Evolutionary conservation across 331 rosid species (phyloP).

Genomic region (Malus hybrid): DNA sequence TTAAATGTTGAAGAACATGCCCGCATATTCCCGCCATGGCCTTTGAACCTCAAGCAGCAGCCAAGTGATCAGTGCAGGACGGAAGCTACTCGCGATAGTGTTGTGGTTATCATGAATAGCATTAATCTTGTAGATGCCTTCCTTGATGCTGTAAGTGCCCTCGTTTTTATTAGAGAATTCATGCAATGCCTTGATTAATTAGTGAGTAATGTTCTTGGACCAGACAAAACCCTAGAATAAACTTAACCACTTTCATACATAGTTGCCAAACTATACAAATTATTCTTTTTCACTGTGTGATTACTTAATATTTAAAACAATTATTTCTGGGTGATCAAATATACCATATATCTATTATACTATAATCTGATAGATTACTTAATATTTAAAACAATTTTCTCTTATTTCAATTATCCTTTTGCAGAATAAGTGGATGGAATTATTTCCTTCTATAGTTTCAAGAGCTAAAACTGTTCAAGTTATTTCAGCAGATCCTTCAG

Average conservation of each 20-base stretch:
- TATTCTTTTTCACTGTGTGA: neutral
- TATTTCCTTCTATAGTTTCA: constrained; percentile 84
- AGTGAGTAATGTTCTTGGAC: neutral
- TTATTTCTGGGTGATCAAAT: neutral
- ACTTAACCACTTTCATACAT: neutral
- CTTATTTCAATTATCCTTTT: neutral
- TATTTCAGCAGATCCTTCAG: constrained; percentile 65
- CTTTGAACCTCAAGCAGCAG: constrained; percentile 45
- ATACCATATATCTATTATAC: neutral
- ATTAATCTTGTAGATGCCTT: constrained; percentile 90
- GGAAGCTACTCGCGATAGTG: constrained; percentile 68
- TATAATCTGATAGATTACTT: neutral
- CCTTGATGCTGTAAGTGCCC: constrained; percentile 65
- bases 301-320: neutral
- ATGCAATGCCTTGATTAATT: neutral
- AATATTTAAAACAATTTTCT: too few species aligned
- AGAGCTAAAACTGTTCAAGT: constrained; percentile 87
- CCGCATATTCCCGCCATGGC: constrained; percentile 46
- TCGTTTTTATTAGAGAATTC: neutral
- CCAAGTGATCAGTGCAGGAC: constrained; percentile 40
- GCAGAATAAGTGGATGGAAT: constrained; percentile 85
- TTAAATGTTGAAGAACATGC: constrained; percentile 73
- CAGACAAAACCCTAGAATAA: neutral
- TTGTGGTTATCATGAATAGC: constrained; percentile 87
- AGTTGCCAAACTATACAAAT: neutral